Conservation (phyloP, 2,329 filamentous ascomycete genomes). For the Rhinocladiella similis region DNA sequence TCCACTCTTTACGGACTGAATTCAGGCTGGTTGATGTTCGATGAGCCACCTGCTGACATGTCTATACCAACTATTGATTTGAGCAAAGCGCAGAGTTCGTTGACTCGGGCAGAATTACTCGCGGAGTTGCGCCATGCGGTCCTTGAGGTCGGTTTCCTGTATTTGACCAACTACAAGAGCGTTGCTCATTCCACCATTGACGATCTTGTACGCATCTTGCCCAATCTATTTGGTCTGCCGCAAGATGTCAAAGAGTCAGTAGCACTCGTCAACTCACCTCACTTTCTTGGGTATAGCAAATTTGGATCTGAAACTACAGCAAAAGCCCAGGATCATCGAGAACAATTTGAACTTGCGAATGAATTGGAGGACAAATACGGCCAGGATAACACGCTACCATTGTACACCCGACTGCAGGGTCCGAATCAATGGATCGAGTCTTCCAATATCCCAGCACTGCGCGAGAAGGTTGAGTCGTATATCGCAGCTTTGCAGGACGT, state of each 20-base stretch:
- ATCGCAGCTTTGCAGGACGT: constrained; percentile 53
- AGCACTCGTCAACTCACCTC: constrained; percentile 52
- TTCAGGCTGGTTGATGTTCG: too few relatives aligned
- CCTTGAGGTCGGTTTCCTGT: constrained; percentile 32
- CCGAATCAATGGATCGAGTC: constrained; percentile 49
- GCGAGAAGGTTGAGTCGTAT: constrained; percentile 48
- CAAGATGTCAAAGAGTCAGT: constrained; percentile 25
- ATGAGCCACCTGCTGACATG: not conserved
- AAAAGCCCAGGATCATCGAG: constrained; percentile 52
- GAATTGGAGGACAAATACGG: constrained; percentile 41
- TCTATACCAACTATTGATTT: constrained; percentile 38
- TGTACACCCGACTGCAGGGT: constrained; percentile 48
- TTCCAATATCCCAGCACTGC: constrained; percentile 32
- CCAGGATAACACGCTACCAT: constrained; percentile 32
- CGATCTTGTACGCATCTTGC: constrained; percentile 21
- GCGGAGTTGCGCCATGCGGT: constrained; percentile 24
- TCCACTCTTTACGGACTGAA: too few relatives aligned
- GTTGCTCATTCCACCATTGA: constrained; percentile 22
- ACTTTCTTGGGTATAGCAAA: constrained; percentile 61
- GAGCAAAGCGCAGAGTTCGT: constrained; percentile 29
- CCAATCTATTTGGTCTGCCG: constrained; percentile 27
- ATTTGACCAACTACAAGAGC: constrained; percentile 31
- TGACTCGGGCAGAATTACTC: constrained; percentile 10
- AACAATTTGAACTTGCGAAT: constrained; percentile 60
- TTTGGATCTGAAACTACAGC: constrained; percentile 58